These are phyloP conservation scores for Vitellaria paradoxa DNA, from an alignment of 179 eudicot genomes.

Conservation along the genomic window DNA sequence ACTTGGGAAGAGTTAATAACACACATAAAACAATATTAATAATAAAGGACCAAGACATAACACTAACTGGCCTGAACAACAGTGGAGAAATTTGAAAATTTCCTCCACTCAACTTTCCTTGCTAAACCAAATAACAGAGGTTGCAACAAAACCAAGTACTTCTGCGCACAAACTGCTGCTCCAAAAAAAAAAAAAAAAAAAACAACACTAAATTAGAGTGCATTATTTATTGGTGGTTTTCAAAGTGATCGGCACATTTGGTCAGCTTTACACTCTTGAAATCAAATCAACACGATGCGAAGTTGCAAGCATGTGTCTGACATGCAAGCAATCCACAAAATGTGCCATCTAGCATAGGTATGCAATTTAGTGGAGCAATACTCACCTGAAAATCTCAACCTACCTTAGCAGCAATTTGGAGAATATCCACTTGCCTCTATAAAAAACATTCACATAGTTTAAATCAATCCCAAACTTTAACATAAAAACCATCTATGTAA, in stretches of 20 bases:
- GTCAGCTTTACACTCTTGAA: too few species aligned
- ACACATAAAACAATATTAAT: background rate
- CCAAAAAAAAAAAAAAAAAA: background rate
- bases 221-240: too few species aligned
- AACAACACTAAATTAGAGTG: too few species aligned
- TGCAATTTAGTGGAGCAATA: conserved; percentile 33
- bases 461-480: conserved; percentile 46
- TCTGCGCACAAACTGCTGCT: background rate
- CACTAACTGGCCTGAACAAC: background rate
- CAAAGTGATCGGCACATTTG: too few species aligned
- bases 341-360: background rate
- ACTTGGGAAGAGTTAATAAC: background rate
- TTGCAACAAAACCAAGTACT: background rate
- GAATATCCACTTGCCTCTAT: conserved; percentile 83
- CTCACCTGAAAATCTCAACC: conserved; percentile 84
- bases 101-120: background rate
- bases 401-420: conserved; percentile 86
- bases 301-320: conserved; percentile 5
- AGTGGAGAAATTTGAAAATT: background rate
- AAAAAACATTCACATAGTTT: conserved; percentile 58
- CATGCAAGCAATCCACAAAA: background rate
- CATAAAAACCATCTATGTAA: conserved; percentile 24
- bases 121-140: background rate
- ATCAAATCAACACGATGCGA: background rate
- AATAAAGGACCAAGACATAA: background rate